Percentiles rank a stretch among this genome's conserved stretches.
Conservation (phyloP, 2,329 filamentous ascomycete genomes). For the Dissoconium aciculare region DNA sequence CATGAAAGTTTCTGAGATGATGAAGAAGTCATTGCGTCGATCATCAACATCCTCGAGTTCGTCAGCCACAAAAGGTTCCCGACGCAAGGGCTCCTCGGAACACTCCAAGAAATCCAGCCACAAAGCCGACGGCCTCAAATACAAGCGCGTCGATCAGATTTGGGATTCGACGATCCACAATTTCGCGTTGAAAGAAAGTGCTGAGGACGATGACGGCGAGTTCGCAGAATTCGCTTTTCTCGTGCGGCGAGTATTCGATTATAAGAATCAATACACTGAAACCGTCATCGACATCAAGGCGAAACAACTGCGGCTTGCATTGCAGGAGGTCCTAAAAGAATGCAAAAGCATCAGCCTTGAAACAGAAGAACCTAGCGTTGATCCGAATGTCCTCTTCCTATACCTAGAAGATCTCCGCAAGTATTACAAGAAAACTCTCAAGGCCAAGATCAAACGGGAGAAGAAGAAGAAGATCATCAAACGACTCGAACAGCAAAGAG, state of each 20-base stretch:
- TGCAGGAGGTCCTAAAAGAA: constrained; percentile 57
- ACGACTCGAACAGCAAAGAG: constrained; percentile 41
- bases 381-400: constrained; percentile 36
- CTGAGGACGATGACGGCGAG: constrained; percentile 48
- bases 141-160: constrained; percentile 51
- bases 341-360: constrained; percentile 68
- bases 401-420: constrained; percentile 64
- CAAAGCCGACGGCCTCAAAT: constrained; percentile 38
- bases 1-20: constrained; percentile 9
- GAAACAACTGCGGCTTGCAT: constrained; percentile 55
- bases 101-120: constrained; percentile 6
- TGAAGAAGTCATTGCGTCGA: constrained; percentile 10
- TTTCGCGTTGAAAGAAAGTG: constrained; percentile 53
- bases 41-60: constrained; percentile 10
- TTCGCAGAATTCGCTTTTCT: constrained; percentile 74
- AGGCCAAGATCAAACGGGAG: constrained; percentile 40
- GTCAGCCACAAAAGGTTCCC: constrained; percentile 5
- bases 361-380: constrained; percentile 56
- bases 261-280: constrained; percentile 64
- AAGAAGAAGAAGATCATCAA: constrained; percentile 32
- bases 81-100: background rate
- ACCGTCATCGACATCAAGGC: constrained; percentile 75
- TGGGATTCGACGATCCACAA: constrained; percentile 45
- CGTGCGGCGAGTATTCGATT: constrained; percentile 67
- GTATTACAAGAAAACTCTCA: constrained; percentile 47